Evolutionary conservation across 2,329 filamentous ascomycete genomes (phyloP).

Genomic region (Ophiostoma triangulosporum): DNA sequence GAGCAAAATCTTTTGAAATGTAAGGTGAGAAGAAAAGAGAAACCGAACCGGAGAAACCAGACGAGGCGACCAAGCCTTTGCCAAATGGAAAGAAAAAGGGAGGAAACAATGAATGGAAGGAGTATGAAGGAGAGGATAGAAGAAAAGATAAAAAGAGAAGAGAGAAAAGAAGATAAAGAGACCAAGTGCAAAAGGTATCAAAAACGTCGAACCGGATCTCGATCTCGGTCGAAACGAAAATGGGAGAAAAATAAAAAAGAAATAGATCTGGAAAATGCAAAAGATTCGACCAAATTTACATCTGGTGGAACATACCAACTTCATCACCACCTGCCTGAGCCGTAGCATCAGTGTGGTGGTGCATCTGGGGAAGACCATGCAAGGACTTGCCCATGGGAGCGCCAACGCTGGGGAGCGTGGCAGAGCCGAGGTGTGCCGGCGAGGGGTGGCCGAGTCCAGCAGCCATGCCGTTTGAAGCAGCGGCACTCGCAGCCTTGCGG

Average conservation of each 20-base stretch:
- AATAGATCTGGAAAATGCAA: conserved; percentile 4
- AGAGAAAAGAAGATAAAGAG: background rate
- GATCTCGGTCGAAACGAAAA: conserved; percentile 15
- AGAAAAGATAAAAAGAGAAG: conserved; percentile 8
- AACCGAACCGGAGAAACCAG: conserved; percentile 14
- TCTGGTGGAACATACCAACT: conserved; percentile 97
- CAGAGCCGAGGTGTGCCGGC: conserved; percentile 27
- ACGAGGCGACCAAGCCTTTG: conserved; percentile 11
- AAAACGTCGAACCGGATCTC: conserved; percentile 8
- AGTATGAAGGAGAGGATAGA: conserved; percentile 4
- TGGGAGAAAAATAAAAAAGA: conserved; percentile 9
- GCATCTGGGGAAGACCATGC: conserved; percentile 58
- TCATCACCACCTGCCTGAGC: conserved; percentile 60
- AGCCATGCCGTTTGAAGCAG: conserved; percentile 28
- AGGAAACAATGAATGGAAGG: background rate
- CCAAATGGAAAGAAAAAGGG: background rate
- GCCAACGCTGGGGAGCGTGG: conserved; percentile 44
- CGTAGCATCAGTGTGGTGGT: conserved; percentile 57
- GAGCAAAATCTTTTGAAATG: conserved; percentile 6
- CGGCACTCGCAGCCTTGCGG: conserved; percentile 50
- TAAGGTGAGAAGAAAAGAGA: background rate
- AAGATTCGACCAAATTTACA: conserved; percentile 44
- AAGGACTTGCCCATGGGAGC: conserved; percentile 53
- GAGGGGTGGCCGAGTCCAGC: conserved; percentile 10
- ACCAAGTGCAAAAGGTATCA: conserved; percentile 20